phyloP scores from a whole-genome alignment of 2,329 filamentous ascomycete species.

The Paraconiothyrium sp. region DNA sequence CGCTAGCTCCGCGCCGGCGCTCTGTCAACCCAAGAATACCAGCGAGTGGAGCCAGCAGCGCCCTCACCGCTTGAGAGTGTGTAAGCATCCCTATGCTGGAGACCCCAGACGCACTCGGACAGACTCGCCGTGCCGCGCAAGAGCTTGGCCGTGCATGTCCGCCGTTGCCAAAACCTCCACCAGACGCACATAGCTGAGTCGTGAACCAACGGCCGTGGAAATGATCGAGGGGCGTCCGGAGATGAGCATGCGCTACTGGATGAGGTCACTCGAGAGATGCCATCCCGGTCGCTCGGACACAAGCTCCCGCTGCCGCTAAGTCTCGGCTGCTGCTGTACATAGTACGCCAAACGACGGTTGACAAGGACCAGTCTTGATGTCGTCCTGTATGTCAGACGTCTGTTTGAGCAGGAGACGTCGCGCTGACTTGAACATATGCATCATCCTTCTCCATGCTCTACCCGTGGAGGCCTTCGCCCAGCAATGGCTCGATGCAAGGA shows the following conservation, averaged over 20 bases:
- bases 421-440: not conserved
- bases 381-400: not conserved
- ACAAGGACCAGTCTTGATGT: not conserved
- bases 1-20: slow-evolving; percentile 4
- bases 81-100: not conserved
- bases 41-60: not conserved
- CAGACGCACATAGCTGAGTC: not conserved
- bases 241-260: not conserved
- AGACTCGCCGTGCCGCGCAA: not conserved
- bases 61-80: slow-evolving; percentile 6
- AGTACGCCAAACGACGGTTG: not conserved
- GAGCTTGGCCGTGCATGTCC: slow-evolving; percentile 14
- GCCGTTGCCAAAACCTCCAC: slow-evolving; percentile 1
- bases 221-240: slow-evolving; percentile 4
- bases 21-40: slow-evolving; percentile 4
- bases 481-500: not conserved
- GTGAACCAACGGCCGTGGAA: not conserved
- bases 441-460: not conserved
- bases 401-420: not conserved
- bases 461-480: not conserved
- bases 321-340: not conserved
- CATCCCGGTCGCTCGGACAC: not conserved
- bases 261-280: not conserved
- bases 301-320: slow-evolving; percentile 6
- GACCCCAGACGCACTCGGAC: not conserved